phyloP scores from a whole-genome alignment of 495 filamentous ascomycete species.

The Haplographium delicatum region DNA sequence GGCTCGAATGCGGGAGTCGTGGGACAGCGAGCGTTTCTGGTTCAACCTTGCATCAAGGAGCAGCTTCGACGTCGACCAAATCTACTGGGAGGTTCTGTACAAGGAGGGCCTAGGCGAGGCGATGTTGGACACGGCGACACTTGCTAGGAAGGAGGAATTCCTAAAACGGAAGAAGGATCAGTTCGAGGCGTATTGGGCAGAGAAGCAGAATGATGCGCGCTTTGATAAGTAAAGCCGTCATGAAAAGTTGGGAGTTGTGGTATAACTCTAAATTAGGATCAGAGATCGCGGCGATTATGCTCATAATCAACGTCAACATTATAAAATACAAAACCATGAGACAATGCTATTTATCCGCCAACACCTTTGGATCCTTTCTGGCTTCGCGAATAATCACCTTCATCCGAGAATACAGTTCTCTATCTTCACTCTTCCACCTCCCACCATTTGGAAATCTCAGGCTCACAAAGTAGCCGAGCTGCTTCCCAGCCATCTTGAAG shows the following conservation, averaged over 20 bases:
- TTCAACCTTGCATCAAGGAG: conserved; percentile 37
- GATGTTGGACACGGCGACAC: conserved; percentile 15
- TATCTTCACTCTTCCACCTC: conserved; percentile 2
- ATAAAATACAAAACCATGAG: background rate
- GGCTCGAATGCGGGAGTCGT: conserved; percentile 36
- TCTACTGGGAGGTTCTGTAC: conserved; percentile 33
- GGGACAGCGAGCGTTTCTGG: conserved; percentile 36
- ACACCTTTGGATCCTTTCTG: background rate
- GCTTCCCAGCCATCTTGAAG: no score
- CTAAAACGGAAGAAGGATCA: conserved; percentile 17
- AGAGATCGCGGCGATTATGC: background rate
- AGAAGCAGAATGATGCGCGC: conserved; percentile 16
- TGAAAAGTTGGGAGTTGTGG: conserved; percentile 8
- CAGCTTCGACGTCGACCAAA: conserved; percentile 34
- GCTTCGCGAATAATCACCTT: conserved; percentile 4
- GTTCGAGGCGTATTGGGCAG: conserved; percentile 19
- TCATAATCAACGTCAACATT: background rate
- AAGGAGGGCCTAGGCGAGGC: conserved; percentile 18
- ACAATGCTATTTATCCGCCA: background rate
- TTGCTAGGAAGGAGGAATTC: conserved; percentile 15
- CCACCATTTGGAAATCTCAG: background rate
- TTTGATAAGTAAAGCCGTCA: conserved; percentile 13
- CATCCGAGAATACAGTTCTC: conserved; percentile 4
- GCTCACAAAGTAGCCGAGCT: no score
- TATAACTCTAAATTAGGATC: conserved; percentile 2